These are phyloP conservation scores for Anastatica hierochuntica DNA, from an alignment of 345 rosid genomes.

Conservation along the genomic window DNA sequence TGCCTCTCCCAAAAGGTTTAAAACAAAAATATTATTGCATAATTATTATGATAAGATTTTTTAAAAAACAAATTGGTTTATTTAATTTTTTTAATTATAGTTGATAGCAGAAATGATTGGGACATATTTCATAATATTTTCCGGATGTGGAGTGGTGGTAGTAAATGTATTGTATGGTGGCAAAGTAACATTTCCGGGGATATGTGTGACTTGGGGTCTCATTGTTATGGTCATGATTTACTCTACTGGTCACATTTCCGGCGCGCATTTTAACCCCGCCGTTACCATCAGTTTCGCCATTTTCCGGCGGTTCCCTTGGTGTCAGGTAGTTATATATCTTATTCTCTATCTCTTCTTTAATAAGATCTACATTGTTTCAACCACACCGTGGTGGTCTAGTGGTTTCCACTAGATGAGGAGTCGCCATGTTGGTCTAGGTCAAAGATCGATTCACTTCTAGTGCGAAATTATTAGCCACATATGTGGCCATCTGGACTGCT, in stretches of 20 bases:
- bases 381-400: too few species aligned
- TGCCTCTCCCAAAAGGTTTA: slow-evolving; percentile 21
- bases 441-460: too few species aligned
- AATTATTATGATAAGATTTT: neutral
- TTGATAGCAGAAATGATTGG: slow-evolving; percentile 59
- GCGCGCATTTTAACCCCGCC: slow-evolving; percentile 76
- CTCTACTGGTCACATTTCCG: slow-evolving; percentile 65
- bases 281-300: slow-evolving; percentile 55
- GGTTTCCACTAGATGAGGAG: too few species aligned
- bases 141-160: slow-evolving; percentile 65
- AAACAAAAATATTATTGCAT: neutral
- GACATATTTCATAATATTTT: slow-evolving; percentile 56
- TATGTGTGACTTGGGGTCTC: slow-evolving; percentile 57
- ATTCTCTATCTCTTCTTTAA: neutral
- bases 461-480: too few species aligned
- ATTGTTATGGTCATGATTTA: slow-evolving; percentile 70
- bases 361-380: too few species aligned
- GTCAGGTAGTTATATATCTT: too few species aligned
- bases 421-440: too few species aligned
- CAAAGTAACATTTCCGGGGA: slow-evolving; percentile 50
- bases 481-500: too few species aligned
- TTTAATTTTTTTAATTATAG: slow-evolving; percentile 28
- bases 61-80: neutral
- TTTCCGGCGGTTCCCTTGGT: slow-evolving; percentile 43
- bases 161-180: slow-evolving; percentile 52